These are phyloP conservation scores for Calcarisporium arbuscula DNA, from an alignment of 2,329 filamentous ascomycete genomes.

Conservation along the genomic window DNA sequence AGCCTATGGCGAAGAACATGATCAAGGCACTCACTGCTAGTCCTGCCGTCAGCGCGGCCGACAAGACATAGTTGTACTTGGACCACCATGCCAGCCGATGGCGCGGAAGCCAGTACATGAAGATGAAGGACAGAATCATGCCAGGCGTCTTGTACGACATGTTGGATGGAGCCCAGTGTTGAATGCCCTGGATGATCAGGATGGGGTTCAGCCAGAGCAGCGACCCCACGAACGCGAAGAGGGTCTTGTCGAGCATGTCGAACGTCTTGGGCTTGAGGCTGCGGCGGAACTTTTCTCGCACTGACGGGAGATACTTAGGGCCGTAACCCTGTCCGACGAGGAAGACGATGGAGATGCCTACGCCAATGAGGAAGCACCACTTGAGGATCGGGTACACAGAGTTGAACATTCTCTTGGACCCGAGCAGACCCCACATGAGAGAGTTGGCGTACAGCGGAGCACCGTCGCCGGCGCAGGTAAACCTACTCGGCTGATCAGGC, in stretches of 20 bases:
- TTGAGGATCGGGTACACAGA: conserved; percentile 32
- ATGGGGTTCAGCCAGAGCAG: conserved; percentile 35
- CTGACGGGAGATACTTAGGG: conserved; percentile 18
- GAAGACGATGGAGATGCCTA: conserved; percentile 28
- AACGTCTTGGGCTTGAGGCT: conserved; percentile 25
- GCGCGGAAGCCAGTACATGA: conserved; percentile 31
- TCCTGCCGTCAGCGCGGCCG: conserved; percentile 34
- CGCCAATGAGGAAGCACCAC: conserved; percentile 36
- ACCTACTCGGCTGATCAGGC: conserved; percentile 29
- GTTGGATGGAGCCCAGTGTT: conserved; percentile 37
- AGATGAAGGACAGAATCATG: conserved; percentile 32
- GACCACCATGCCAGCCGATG: conserved; percentile 35
- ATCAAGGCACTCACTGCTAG: conserved; percentile 35
- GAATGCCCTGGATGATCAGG: conserved; percentile 33
- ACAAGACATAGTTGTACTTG: conserved; percentile 41
- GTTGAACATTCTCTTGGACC: conserved; percentile 39
- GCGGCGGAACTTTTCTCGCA: conserved; percentile 21
- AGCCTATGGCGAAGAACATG: conserved; percentile 36
- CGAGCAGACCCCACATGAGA: conserved; percentile 43
- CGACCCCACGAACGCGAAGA: conserved; percentile 31
- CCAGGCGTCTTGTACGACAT: conserved; percentile 36
- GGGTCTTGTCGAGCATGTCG: conserved; percentile 25
- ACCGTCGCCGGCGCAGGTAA: conserved; percentile 42
- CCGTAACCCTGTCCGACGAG: conserved; percentile 11
- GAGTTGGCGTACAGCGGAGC: conserved; percentile 33